A percentile compares a stretch with the other conserved stretches of the same genome.
phyloP scores from a whole-genome alignment of 164 flowering plant species.

The Umbellularia californica region DNA sequence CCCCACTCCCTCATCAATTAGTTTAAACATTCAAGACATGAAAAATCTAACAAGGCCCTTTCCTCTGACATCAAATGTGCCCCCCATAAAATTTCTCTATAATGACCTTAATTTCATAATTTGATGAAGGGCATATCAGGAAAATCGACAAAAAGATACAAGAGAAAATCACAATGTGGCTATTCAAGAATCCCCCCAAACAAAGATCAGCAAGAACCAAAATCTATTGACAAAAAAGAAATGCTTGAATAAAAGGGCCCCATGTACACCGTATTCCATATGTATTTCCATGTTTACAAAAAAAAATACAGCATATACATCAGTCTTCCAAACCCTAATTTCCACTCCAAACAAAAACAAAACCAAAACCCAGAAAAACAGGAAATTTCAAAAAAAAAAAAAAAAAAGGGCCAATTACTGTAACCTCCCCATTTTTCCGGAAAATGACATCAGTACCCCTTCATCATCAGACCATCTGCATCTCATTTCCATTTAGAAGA shows the following conservation, averaged over 20 bases:
- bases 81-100: not conserved
- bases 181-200: not conserved
- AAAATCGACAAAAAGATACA: not conserved
- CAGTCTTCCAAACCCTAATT: not conserved
- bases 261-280: conserved; percentile 1
- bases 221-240: not conserved
- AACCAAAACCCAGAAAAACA: not conserved
- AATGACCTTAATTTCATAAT: not conserved
- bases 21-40: not conserved
- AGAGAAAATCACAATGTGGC: not conserved
- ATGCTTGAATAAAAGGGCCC: not conserved
- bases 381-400: not conserved
- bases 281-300: conserved; percentile 3
- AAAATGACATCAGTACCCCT: not conserved
- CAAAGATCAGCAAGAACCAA: not conserved
- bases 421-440: conserved; percentile 1
- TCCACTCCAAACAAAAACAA: not conserved
- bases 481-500: not conserved
- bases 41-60: not conserved
- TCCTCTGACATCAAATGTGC: not conserved
- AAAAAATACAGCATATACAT: not conserved
- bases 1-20: not conserved
- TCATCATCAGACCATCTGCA: not conserved
- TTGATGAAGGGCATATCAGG: not conserved
- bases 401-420: not conserved